Evolutionary conservation across 345 rosid genomes (phyloP), one percentile per base, ranked within the genome.

Genomic region (Syzygium aromaticum): DNA sequence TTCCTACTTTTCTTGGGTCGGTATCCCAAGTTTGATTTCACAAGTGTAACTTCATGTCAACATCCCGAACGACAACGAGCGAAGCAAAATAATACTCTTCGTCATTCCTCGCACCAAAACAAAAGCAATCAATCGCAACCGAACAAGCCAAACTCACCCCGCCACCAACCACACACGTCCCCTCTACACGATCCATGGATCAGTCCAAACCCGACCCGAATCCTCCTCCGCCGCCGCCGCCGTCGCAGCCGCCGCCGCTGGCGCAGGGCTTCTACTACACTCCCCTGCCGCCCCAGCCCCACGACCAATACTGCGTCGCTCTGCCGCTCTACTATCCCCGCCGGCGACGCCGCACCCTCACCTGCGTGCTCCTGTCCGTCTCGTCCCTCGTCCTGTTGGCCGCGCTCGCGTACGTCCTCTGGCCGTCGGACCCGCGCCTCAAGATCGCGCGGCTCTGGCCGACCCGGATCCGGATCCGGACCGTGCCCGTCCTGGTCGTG

Each of bases 351-450:
- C 6, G 43, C n/a, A 80, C 14, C 28, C 40, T 46, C 11, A 11
- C 49, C 49, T 56, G 85, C 52, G 28, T 25, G 77, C 85, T 83
- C 84, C 57, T 59, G 13, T 7, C 57, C 11, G 30, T 80, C 61
- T 46, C 83, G 40, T 52, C 51, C 19, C 46, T 78, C 53, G 27
- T 33, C 51, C 17, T 86, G 27, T 38, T 27, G 5, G 30, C 57
- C 14, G 82, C 54, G 83, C 73, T 86, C 73, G 54, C 53, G 53
- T 86, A 80, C 51, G 15, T 86, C 49, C 51, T 51, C 28, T 86
- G 88, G 88, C 85, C 88, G 52, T 86, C 88, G n/a, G 85, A 86
- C 83, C 88, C 85, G 54, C 77, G 57, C 53, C 84, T 86, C 64
- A 86, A 56, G 84, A 54, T 86, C 85, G 21, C 14, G 0, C 85